Evolutionary conservation across 2,329 filamentous ascomycete species (phyloP), one percentile per base, ranked within the genome.

Genomic region (Phialophora verrucosa): DNA sequence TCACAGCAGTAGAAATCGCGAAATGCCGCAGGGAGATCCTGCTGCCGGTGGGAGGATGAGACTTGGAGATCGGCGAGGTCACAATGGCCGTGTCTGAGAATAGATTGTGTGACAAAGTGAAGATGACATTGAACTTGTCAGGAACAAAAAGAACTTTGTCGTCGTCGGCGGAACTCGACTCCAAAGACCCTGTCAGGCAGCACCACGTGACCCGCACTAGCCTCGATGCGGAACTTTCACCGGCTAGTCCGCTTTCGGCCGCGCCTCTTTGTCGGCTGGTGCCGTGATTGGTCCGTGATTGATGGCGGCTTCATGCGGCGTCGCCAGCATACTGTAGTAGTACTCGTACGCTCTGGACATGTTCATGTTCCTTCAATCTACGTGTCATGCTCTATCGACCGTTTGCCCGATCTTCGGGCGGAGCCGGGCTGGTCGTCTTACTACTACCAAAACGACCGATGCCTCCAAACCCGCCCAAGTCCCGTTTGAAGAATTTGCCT

Each of bases 401-500:
- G 38, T 59, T 61, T 12, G 60, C 35, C 31, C 62, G 59, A 56
- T 70, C 70, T 49, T 71, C 70, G 20, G 70, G 64, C 25, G 71
- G 69, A 4, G 70, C 71, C 50, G 71, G 69, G 62, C 70, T 69
- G 42, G 63, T 63, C 50, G 67, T 61, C 49, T 73, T 72, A 59
- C 67, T 69, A 31, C 76, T 75, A 65, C 75, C 76, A 59, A 74
- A 71, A 58, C 75, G 64, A 55, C 90, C 91, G 76, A 93, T 93
- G 11, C 86, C 87, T 1, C 91, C 90, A 70, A 94, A 85, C 2
- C 89, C 87, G 32, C 91, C 91, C 69, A 94, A 89, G 81, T 97
- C 94, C 69, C 94, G 84, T 69, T 90, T 88, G 82, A 98, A 98
- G 80, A 98, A 97, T 79, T 96, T 97, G 27, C 94, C 94, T 79